These are phyloP conservation scores for Cadophora gregata DNA, from an alignment of 2,329 filamentous ascomycete species.

Conservation along the genomic window DNA sequence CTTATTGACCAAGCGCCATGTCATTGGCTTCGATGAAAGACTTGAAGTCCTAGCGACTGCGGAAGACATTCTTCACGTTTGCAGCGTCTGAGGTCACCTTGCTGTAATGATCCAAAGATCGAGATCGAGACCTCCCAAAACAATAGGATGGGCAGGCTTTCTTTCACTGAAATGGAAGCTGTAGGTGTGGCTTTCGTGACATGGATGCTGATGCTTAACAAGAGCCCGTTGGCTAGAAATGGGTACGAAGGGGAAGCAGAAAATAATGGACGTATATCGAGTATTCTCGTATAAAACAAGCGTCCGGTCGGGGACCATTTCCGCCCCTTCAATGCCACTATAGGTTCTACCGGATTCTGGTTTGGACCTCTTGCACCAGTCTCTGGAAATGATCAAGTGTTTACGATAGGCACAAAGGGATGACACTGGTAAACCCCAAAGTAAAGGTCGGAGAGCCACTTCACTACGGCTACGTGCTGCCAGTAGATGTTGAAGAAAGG, in stretches of 20 bases:
- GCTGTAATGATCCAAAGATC: neutral
- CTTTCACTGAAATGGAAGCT: neutral
- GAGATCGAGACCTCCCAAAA: neutral
- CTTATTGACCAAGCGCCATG: neutral
- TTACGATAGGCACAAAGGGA: constrained; percentile 34
- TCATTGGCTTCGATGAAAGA: neutral
- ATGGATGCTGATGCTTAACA: neutral
- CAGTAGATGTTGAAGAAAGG: constrained; percentile 49
- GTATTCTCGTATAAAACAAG: constrained; percentile 8
- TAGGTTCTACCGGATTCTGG: constrained; percentile 50
- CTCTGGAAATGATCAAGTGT: constrained; percentile 42
- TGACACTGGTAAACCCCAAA: constrained; percentile 44
- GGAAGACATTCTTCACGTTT: neutral
- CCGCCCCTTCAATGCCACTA: constrained; percentile 44
- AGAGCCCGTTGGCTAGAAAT: neutral
- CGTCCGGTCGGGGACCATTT: neutral
- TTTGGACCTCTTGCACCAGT: constrained; percentile 48
- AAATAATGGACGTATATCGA: neutral
- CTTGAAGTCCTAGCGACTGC: neutral
- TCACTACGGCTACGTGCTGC: constrained; percentile 47
- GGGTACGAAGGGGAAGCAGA: neutral
- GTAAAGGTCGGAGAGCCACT: constrained; percentile 58
- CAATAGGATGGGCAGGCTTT: neutral
- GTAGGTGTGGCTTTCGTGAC: neutral
- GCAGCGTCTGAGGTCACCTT: neutral